Base-by-base conservation (phyloP, 176 grass and related monocot genomes). In the Lolium multiflorum region DNA sequence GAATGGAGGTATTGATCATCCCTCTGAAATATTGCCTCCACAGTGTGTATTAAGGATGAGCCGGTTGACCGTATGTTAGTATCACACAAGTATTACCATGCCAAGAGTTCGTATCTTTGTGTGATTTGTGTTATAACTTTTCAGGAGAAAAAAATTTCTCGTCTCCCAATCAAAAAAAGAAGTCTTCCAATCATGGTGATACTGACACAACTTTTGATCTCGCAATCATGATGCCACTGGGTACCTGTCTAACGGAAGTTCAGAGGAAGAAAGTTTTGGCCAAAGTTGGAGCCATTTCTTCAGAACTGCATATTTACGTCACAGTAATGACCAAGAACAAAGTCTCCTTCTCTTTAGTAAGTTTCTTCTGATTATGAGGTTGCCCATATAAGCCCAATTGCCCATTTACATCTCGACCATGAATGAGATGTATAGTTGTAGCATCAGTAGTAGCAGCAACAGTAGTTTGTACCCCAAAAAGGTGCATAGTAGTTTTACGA, bases 121-220 rank as follows among this genome's bases (percentile, higher is more conserved):
- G 0, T 50, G 72, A 52, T 50, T 7, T 24, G 47, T 74, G 12
- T 26, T 12, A 50, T 50, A 74, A 74, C 44, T 17, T 74, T 51
- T 49, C 43, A 84, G 77, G 43, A 51, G 81, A 89, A 63, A 28
- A 54, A 16, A 60, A 9, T 18, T 26, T 28, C 44, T 74, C 71
- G 13, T 35, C 26, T 16, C 63, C 26, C 25, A 35, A 37, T 14
- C 26, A 66, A 35, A 35, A 35, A 35, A 35, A 50, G 5, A 16
- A 37, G 13, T 35, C 26, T 16, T 26, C 26, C 25, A 35, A 37
- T 14, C 26, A 66, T 66, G 26, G 35, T 35, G 63, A 66, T 66
- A 15, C 26, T 5, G 2, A 28, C 22, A 63, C 0, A 63, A 26
- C 4, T 25, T 63, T 4, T 63, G 60, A 63, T 9, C 60, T 26